Conservation (phyloP, 2,329 filamentous ascomycete species). For the Alternaria sp. region DNA sequence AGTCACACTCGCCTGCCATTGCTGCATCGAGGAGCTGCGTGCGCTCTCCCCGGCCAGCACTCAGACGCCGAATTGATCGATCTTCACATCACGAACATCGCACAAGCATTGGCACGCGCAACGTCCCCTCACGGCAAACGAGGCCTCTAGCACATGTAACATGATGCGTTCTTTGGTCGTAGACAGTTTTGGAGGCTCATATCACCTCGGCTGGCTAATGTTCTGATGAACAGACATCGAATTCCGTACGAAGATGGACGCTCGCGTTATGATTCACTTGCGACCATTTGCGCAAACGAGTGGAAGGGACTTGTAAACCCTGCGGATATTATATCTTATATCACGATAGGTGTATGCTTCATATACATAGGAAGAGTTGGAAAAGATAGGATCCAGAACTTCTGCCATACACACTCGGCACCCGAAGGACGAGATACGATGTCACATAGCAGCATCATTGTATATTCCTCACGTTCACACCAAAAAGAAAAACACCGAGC, state of each 20-base stretch:
- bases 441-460: slow-evolving; percentile 26
- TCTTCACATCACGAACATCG: slow-evolving; percentile 36
- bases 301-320: slow-evolving; percentile 38
- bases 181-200: slow-evolving; percentile 30
- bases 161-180: background rate
- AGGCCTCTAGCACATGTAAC: slow-evolving; percentile 20
- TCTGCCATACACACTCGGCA: slow-evolving; percentile 24
- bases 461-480: slow-evolving; percentile 22
- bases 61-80: slow-evolving; percentile 29
- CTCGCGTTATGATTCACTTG: slow-evolving; percentile 32
- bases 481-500: background rate
- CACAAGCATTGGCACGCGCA: slow-evolving; percentile 31
- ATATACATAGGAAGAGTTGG: slow-evolving; percentile 13
- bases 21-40: slow-evolving; percentile 37
- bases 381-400: slow-evolving; percentile 7
- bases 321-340: slow-evolving; percentile 33
- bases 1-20: slow-evolving; percentile 31
- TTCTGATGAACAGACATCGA: slow-evolving; percentile 39
- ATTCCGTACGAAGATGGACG: slow-evolving; percentile 6
- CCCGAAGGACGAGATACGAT: slow-evolving; percentile 27
- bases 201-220: slow-evolving; percentile 36
- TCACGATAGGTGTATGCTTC: slow-evolving; percentile 27
- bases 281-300: slow-evolving; percentile 33
- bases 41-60: slow-evolving; percentile 28
- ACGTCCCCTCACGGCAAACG: slow-evolving; percentile 33